These are phyloP conservation scores for Camellia oleifera DNA, from an alignment of 179 eudicot species.

Conservation along the genomic window DNA sequence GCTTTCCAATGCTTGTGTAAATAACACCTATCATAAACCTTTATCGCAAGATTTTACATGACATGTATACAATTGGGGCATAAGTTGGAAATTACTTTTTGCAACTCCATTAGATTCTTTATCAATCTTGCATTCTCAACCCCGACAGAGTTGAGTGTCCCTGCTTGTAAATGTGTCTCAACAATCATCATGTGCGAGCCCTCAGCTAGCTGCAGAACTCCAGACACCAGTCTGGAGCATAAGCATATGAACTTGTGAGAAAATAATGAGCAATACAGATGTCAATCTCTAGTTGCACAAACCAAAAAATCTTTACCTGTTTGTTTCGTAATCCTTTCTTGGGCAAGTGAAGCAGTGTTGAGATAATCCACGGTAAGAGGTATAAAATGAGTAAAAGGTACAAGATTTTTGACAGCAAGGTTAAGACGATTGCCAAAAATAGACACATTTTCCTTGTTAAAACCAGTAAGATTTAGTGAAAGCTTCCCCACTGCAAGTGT, in stretches of 20 bases:
- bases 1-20: background rate
- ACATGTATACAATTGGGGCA: background rate
- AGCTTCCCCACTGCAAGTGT: constrained; percentile 83
- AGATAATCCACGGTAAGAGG: constrained; percentile 82
- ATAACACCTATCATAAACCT: background rate
- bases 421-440: constrained; percentile 57
- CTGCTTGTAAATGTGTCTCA: constrained; percentile 76
- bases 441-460: constrained; percentile 70
- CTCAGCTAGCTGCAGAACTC: constrained; percentile 82
- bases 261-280: constrained; percentile 4
- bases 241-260: constrained; percentile 19
- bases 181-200: constrained; percentile 87
- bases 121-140: constrained; percentile 67
- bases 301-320: constrained; percentile 43
- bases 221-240: constrained; percentile 67
- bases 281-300: background rate
- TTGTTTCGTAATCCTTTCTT: constrained; percentile 76
- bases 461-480: constrained; percentile 76
- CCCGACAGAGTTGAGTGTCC: constrained; percentile 70
- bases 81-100: constrained; percentile 46
- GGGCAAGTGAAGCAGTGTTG: constrained; percentile 56
- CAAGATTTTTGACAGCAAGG: constrained; percentile 47
- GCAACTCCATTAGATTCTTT: constrained; percentile 62
- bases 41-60: background rate
- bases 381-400: constrained; percentile 72